Base-by-base conservation (phyloP, 2,329 filamentous ascomycete genomes). In the Diatrype stigma region DNA sequence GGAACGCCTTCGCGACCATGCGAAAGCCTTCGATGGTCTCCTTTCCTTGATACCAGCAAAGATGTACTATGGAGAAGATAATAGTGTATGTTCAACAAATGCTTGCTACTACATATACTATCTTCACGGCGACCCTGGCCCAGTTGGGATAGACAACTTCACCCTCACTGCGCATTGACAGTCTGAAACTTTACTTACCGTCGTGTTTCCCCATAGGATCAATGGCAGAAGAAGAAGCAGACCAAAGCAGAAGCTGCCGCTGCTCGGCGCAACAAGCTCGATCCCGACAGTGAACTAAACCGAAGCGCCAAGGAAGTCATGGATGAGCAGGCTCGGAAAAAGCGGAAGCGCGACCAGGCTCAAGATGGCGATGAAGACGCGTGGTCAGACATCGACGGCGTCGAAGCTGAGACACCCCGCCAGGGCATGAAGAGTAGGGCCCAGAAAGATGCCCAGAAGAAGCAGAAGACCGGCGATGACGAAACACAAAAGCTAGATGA, bases 221-320 rank as follows among this genome's bases (percentile, higher is more conserved):
- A 96, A 85, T 96, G 91, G 90, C 85, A 86, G 69, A 87, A 87
- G 66, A 96, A 94, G 74, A 97, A 97, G 76, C 92, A 97, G 73
- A 93, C 90, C 47, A 96, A 96, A 68, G 88, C 90, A 69, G 82
- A 96, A 70, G 89, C 89, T 53, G 83, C 84, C 55, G 85, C 87
- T 59, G 89, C 90, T 50, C 91, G 91, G 73, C 82, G 86, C 66
- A 90, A 88, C 53, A 97, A 96, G 73, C 80, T 97, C 38, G 90
- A 97, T 63, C 92, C 94, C 23, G 90, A 93, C 59, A 91, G 90
- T 64, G 85, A 87, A 55, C 68, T 80, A 58, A 94, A 95, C 76
- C 76, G 75, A 57, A 94, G 85, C 58, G 93, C 91, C 54, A 93
- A 96, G 69, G 92, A 97, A 69, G 84, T 96, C 55, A 87, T 96